Evolutionary conservation across 1,139 yeast species (phyloP).

Genomic region (Magnusiomyces paraingens): DNA sequence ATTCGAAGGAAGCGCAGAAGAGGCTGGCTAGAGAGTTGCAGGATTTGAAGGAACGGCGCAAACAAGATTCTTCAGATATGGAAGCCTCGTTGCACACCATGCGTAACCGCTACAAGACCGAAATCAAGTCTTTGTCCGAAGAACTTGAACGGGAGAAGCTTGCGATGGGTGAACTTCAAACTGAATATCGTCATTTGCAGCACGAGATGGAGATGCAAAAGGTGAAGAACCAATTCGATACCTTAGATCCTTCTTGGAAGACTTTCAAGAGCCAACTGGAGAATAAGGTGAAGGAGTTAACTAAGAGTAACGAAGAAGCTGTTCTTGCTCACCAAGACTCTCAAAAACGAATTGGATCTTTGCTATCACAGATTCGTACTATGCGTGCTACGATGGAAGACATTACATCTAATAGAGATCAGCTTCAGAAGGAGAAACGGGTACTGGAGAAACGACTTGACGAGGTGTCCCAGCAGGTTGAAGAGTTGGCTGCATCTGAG

Average conservation of each 20-base stretch:
- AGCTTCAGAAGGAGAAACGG: conserved; percentile 33
- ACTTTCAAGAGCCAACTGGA: conserved; percentile 46
- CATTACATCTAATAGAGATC: conserved; percentile 34
- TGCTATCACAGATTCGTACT: conserved; percentile 32
- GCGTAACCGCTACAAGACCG: conserved; percentile 44
- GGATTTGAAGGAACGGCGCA: conserved; percentile 25
- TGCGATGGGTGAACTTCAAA: conserved; percentile 41
- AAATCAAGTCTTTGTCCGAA: conserved; percentile 51
- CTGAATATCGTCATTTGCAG: conserved; percentile 55
- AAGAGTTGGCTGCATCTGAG: conserved; percentile 22
- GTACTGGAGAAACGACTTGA: conserved; percentile 33
- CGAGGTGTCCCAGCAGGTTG: conserved; percentile 28
- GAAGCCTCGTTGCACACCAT: conserved; percentile 26
- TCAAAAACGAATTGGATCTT: conserved; percentile 32
- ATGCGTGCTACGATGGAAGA: conserved; percentile 34
- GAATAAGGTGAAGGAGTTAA: conserved; percentile 45
- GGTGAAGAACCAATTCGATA: conserved; percentile 15
- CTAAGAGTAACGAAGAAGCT: conserved; percentile 44
- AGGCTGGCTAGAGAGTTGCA: conserved; percentile 46
- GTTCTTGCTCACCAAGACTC: conserved; percentile 35
- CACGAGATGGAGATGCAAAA: conserved; percentile 47
- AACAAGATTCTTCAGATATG: conserved; percentile 23
- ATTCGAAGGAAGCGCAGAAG: conserved; percentile 42
- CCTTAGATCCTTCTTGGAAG: conserved; percentile 29
- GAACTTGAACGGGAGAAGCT: conserved; percentile 57